phyloP scores from a whole-genome alignment of 768 basidiomycete species.

The Leccinum obscurum region DNA sequence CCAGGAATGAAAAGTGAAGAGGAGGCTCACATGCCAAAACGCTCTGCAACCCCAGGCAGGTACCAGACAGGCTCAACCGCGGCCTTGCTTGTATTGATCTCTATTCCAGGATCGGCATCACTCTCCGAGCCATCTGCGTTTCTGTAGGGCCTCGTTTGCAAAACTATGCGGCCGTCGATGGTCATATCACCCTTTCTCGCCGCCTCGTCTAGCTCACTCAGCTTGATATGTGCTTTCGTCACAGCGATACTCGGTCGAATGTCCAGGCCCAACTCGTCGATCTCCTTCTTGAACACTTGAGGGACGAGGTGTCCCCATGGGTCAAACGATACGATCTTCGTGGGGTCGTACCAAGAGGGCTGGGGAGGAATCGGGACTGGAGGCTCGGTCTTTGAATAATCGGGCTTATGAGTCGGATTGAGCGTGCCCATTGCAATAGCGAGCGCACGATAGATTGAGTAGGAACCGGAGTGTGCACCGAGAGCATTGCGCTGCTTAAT shows the following conservation, averaged over 20 bases:
- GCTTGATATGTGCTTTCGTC: conserved; percentile 92
- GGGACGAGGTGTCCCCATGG: conserved; percentile 92
- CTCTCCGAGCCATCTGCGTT: conserved; percentile 65
- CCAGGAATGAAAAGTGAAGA: not conserved
- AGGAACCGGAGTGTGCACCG: conserved; percentile 91
- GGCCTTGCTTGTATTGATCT: conserved; percentile 87
- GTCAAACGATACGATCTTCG: conserved; percentile 90
- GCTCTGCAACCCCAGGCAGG: conserved; percentile 87
- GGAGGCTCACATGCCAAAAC: conserved; percentile 82
- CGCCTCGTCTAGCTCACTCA: conserved; percentile 87
- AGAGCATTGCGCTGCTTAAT: conserved; percentile 93
- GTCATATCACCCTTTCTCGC: conserved; percentile 67
- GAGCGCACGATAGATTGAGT: conserved; percentile 92
- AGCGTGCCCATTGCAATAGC: conserved; percentile 89
- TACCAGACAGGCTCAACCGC: conserved; percentile 98
- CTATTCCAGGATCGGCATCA: conserved; percentile 71
- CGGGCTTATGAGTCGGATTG: conserved; percentile 75
- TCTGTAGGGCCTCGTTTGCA: conserved; percentile 60
- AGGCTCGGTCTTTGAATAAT: conserved; percentile 82
- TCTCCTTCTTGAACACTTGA: conserved; percentile 61
- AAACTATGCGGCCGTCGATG: conserved; percentile 82
- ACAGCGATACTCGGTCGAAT: conserved; percentile 91
- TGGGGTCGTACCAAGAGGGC: conserved; percentile 71
- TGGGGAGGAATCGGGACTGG: conserved; percentile 78
- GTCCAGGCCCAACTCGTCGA: conserved; percentile 71